Evolutionary conservation across 2,329 filamentous ascomycete species (phyloP).

Genomic region (Stagonosporopsis cucurbitacearum): DNA sequence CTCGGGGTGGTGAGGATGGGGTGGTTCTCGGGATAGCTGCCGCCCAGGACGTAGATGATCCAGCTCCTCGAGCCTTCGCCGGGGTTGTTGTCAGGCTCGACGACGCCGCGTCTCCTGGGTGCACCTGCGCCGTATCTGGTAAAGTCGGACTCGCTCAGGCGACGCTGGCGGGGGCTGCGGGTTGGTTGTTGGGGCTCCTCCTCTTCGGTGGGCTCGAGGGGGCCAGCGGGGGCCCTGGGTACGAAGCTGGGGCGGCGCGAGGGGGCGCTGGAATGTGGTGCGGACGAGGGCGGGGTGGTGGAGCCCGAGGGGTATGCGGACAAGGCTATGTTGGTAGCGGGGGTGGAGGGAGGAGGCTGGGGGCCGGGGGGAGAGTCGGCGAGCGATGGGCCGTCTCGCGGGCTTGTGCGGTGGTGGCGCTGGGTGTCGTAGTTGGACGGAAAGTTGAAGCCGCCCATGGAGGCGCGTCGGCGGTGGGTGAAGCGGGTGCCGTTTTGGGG

Average conservation of each 20-base stretch:
- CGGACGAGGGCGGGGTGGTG: conserved; percentile 49
- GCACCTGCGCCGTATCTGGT: conserved; percentile 68
- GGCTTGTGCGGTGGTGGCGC: conserved; percentile 56
- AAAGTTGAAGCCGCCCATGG: conserved; percentile 61
- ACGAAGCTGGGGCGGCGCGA: conserved; percentile 51
- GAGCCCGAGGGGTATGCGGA: conserved; percentile 62
- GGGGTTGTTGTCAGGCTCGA: conserved; percentile 63
- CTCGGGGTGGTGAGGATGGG: conserved; percentile 73
- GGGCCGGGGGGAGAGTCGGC: conserved; percentile 65
- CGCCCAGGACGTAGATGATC: conserved; percentile 75
- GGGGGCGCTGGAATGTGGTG: conserved; percentile 40
- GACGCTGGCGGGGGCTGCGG: conserved; percentile 58
- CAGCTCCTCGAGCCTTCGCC: conserved; percentile 67
- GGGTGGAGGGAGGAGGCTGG: conserved; percentile 68
- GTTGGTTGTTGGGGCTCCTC: conserved; percentile 49
- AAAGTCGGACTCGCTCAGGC: conserved; percentile 66
- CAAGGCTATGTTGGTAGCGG: conserved; percentile 62
- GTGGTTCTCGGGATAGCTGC: conserved; percentile 73
- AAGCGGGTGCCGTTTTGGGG: conserved; percentile 63
- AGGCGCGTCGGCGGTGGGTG: conserved; percentile 60
- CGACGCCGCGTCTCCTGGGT: conserved; percentile 68
- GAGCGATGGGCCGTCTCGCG: conserved; percentile 51
- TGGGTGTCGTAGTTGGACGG: conserved; percentile 60
- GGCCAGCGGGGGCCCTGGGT: conserved; percentile 47
- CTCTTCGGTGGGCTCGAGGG: conserved; percentile 53